Conservation (phyloP, 1,284 basidiomycete genomes). For the Fomes fomentarius region DNA sequence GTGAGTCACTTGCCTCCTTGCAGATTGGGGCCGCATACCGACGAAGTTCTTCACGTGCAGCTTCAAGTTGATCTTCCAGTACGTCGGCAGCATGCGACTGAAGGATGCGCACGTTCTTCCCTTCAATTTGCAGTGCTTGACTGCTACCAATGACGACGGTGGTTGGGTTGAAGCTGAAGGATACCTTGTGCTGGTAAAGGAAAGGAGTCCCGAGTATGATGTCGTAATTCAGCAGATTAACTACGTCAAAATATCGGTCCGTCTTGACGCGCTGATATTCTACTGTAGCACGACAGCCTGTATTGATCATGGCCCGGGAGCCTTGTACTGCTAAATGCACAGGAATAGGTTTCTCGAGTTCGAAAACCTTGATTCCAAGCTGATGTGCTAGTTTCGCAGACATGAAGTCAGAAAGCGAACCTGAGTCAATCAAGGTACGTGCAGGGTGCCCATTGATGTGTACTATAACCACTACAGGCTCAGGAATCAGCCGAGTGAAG, state of each 20-base stretch:
- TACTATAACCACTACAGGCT: neutral
- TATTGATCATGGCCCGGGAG: conserved; percentile 9
- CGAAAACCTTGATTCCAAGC: neutral
- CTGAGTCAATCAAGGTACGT: conserved; percentile 8
- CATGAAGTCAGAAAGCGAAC: conserved; percentile 14
- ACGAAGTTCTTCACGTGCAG: conserved; percentile 11
- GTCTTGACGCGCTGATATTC: conserved; percentile 35
- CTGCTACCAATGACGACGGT: conserved; percentile 23
- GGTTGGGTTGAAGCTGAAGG: conserved; percentile 25
- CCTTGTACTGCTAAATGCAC: conserved; percentile 13
- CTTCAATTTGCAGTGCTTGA: conserved; percentile 18
- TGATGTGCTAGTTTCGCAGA: conserved; percentile 9
- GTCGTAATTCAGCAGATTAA: conserved; percentile 27
- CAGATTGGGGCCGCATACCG: conserved; percentile 32
- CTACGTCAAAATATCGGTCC: conserved; percentile 33
- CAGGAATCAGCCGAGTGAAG: conserved; percentile 16
- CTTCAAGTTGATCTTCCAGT: conserved; percentile 18
- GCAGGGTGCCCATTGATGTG: neutral
- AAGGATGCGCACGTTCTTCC: conserved; percentile 10
- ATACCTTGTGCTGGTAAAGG: conserved; percentile 26
- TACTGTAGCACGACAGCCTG: neutral
- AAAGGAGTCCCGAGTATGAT: conserved; percentile 29
- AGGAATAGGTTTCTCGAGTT: conserved; percentile 9
- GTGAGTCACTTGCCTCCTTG: conserved; percentile 30
- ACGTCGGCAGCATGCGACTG: conserved; percentile 21